phyloP scores from a whole-genome alignment of 805 yeast species.

The Zygoascus ofunaensis region DNA sequence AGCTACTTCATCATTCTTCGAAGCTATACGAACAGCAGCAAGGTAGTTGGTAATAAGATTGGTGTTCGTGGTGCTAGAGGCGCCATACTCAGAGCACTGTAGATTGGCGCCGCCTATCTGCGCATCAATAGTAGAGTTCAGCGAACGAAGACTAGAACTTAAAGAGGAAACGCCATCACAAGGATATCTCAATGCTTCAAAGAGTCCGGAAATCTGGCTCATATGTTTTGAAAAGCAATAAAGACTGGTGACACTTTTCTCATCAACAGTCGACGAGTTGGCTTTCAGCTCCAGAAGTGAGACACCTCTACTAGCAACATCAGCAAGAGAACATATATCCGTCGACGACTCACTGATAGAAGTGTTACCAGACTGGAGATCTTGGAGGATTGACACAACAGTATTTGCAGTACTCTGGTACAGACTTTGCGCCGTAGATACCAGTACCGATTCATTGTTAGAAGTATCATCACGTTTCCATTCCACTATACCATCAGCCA shows the following conservation, averaged over 20 bases:
- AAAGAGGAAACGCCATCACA: background rate
- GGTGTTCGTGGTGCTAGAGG: background rate
- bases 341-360: background rate
- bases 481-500: too few species aligned
- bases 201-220: background rate
- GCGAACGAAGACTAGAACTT: background rate
- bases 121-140: background rate
- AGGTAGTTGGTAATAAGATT: background rate
- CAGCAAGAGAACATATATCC: background rate
- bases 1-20: slow-evolving; percentile 1
- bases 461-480: too few species aligned
- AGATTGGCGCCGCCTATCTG: background rate
- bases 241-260: background rate
- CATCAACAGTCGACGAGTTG: background rate
- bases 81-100: background rate
- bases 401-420: background rate
- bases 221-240: background rate
- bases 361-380: background rate
- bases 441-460: too few species aligned
- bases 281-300: background rate
- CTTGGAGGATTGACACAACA: background rate
- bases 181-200: background rate
- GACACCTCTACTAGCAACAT: background rate
- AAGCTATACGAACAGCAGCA: background rate
- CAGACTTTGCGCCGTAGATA: background rate